Percentiles rank a stretch among this genome's conserved stretches.
Conservation (phyloP, 2,329 filamentous ascomycete genomes). For the Dryadomyces quercivorus region DNA sequence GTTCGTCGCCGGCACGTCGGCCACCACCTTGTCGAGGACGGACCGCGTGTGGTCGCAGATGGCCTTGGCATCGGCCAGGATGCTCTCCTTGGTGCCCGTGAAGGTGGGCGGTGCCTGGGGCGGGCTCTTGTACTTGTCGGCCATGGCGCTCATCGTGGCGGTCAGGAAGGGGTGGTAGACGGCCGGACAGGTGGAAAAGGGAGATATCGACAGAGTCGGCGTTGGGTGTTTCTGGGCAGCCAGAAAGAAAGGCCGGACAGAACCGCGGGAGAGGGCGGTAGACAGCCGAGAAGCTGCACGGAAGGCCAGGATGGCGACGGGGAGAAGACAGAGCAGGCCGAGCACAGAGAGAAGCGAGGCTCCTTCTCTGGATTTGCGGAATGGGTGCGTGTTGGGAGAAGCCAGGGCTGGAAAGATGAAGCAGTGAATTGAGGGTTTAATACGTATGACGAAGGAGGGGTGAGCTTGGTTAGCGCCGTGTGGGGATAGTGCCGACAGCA, state of each 20-base stretch:
- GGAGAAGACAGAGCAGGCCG: slow-evolving; percentile 41
- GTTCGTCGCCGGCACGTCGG: slow-evolving; percentile 39
- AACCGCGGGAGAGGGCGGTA: slow-evolving; percentile 40
- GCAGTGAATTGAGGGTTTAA: not conserved
- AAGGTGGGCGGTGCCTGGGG: slow-evolving; percentile 70
- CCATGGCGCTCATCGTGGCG: slow-evolving; percentile 41
- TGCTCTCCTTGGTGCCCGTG: slow-evolving; percentile 57
- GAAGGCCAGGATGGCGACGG: slow-evolving; percentile 54
- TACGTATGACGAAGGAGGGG: not conserved
- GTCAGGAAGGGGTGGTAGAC: slow-evolving; percentile 21
- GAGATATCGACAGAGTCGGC: not conserved
- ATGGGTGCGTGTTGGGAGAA: slow-evolving; percentile 14
- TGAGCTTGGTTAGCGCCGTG: slow-evolving; percentile 5
- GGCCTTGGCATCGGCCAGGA: slow-evolving; percentile 54
- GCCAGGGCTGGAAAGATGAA: slow-evolving; percentile 24
- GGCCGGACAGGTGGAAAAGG: slow-evolving; percentile 17
- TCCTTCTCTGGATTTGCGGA: slow-evolving; percentile 10
- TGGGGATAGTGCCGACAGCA: slow-evolving; percentile 1
- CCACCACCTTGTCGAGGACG: slow-evolving; percentile 55
- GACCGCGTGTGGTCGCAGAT: slow-evolving; percentile 51
- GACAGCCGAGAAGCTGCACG: slow-evolving; percentile 45
- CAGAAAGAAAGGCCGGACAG: not conserved
- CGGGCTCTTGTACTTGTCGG: slow-evolving; percentile 56
- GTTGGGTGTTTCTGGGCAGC: slow-evolving; percentile 3
- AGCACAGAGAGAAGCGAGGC: slow-evolving; percentile 26